Percentiles rank a stretch among this genome's conserved stretches.
Evolutionary conservation across 306 rosid species (phyloP).

Genomic region (Prunus dulcis): DNA sequence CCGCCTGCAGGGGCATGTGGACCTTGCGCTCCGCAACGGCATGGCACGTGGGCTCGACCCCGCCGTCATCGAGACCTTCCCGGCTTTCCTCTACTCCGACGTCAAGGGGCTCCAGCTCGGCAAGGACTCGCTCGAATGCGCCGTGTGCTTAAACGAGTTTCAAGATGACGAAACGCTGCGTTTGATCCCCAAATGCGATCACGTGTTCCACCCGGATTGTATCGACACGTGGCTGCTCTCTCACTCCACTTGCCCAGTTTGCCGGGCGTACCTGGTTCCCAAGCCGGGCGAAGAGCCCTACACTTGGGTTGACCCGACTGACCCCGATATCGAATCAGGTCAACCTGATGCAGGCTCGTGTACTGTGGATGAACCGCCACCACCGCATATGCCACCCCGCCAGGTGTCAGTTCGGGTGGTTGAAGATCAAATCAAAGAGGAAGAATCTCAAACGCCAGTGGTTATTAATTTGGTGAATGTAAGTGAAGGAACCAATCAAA

Average conservation of each 20-base stretch:
- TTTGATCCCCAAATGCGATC: slow-evolving; percentile 78
- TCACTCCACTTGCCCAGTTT: slow-evolving; percentile 88
- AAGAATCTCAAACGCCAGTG: neutral
- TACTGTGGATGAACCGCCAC: neutral
- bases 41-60: slow-evolving; percentile 54
- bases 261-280: slow-evolving; percentile 62
- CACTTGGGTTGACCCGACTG: slow-evolving; percentile 7
- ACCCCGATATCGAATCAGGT: neutral
- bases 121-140: slow-evolving; percentile 66
- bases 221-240: slow-evolving; percentile 72
- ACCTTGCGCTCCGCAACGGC: slow-evolving; percentile 24
- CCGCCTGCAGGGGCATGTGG: slow-evolving; percentile 32
- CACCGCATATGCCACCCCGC: neutral
- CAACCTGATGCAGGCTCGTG: slow-evolving; percentile 15
- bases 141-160: slow-evolving; percentile 87
- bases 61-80: slow-evolving; percentile 57
- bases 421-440: slow-evolving; percentile 5
- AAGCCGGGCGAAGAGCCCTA: slow-evolving; percentile 38
- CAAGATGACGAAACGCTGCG: slow-evolving; percentile 80
- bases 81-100: slow-evolving; percentile 68
- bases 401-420: slow-evolving; percentile 14
- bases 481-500: slow-evolving; percentile 14
- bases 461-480: neutral
- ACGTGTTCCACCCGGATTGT: slow-evolving; percentile 77
- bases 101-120: slow-evolving; percentile 73